These are phyloP conservation scores for Actinomucor elegans DNA, from an alignment of 371 early-diverging fungal genomes.

Conservation along the genomic window DNA sequence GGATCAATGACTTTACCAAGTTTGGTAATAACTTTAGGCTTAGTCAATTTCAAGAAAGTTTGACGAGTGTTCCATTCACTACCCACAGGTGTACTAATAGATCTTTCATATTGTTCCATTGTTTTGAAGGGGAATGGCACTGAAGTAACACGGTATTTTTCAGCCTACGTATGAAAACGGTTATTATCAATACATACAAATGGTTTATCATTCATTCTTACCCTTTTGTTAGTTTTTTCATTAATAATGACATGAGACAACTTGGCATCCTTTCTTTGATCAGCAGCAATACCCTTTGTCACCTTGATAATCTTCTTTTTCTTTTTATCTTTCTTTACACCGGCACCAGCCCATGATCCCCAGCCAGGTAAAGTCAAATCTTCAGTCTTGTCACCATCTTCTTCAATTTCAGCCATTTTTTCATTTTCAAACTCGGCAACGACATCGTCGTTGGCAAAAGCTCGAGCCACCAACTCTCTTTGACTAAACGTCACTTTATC, in stretches of 20 bases:
- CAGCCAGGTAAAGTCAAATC: constrained; percentile 93
- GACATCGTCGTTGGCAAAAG: constrained; percentile 92
- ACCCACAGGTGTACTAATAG: constrained; percentile 85
- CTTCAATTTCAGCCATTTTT: constrained; percentile 66
- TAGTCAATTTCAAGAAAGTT: constrained; percentile 69
- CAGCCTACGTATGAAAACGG: constrained; percentile 41
- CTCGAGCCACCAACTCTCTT: constrained; percentile 86
- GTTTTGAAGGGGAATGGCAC: constrained; percentile 89
- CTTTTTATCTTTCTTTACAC: constrained; percentile 59
- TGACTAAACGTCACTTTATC: constrained; percentile 69
- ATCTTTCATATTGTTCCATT: constrained; percentile 86
- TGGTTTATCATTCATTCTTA: too few relatives aligned
- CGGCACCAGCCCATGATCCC: constrained; percentile 90
- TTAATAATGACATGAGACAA: constrained; percentile 89
- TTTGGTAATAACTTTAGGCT: constrained; percentile 84
- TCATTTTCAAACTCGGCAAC: constrained; percentile 88
- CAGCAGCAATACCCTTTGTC: constrained; percentile 66
- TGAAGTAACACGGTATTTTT: constrained; percentile 69
- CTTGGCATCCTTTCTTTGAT: constrained; percentile 79
- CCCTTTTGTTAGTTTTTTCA: constrained; percentile 81
- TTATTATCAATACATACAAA: not conserved
- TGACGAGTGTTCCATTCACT: constrained; percentile 91
- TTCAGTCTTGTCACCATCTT: constrained; percentile 75
- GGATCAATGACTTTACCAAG: constrained; percentile 90
- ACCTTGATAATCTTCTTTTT: constrained; percentile 63